Evolutionary conservation across 129 eudicot genomes (phyloP), one percentile per base, ranked within the genome.

Genomic region (Logfia minima): DNA sequence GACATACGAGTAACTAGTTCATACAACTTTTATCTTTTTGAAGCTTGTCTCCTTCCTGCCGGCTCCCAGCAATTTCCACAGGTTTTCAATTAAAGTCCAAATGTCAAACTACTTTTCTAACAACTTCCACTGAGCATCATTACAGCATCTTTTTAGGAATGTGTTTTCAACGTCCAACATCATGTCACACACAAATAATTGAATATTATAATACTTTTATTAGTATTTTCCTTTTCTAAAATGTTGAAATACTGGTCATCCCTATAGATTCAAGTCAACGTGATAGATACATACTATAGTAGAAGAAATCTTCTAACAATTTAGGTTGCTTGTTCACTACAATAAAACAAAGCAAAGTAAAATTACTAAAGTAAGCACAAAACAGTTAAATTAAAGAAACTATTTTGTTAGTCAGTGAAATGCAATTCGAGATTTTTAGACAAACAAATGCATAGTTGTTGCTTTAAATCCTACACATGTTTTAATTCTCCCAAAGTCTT

Each of bases 101-200:
- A 73, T 79, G 70, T 73, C 79, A 66, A 55, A 24, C 26, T 67
- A 74, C 76, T 68, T 58, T 80, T 59, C 55, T 51, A 74, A 67
- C 84, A 80, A 80, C 80, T 80, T 74, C 84, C 84, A 80, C 84
- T 67, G 21, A 39, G 4, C 52, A 37, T 56, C 53, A 62, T 41
- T 37, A 21, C 3, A 43, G 9, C 67, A 69, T 19, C 35, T 56
- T n/a, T 39, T n/a, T 39, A 0, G 10, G 29, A 18, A 53, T 58
- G 71, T 73, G 72, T 52, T 64, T 72, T 65, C 74, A 72, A 79
- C 66, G 23, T 37, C 78, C 75, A 43, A 55, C 63, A 74, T 56
- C n/a, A 73, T 80, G 79, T 48, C 55, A 48, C 55, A 14, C 5
- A 48, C n/a, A 48, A 48, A 48, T 48, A 48, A 48, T 48, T 48